Conservation (phyloP, 345 rosid genomes). For the Garcia nutans region DNA sequence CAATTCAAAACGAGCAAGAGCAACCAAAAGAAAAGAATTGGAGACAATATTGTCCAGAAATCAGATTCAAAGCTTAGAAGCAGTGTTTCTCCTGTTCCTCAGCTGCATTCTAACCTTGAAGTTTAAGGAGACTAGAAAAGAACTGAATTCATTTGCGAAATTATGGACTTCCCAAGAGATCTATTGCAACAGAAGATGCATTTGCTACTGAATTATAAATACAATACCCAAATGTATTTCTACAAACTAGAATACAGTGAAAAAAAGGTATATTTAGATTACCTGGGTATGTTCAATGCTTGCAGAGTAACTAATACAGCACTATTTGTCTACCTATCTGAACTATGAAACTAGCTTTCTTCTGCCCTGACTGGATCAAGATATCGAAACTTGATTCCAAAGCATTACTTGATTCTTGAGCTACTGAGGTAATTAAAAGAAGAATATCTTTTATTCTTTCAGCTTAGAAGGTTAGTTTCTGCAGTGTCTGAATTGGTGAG, state of each 20-base stretch:
- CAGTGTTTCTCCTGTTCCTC: too few species aligned
- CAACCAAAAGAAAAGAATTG: too few species aligned
- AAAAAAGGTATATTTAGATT: not conserved
- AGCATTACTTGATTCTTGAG: not conserved
- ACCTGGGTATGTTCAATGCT: not conserved
- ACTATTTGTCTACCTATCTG: not conserved
- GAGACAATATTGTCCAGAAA: too few species aligned
- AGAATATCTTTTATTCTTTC: not conserved
- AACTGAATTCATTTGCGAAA: not conserved
- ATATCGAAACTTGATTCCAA: conserved; percentile 7
- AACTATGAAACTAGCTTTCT: conserved; percentile 19
- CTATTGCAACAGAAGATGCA: not conserved
- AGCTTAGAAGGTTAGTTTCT: conserved; percentile 30
- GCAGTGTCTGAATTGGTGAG: conserved; percentile 13
- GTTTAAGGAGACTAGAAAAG: not conserved
- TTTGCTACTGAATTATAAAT: not conserved
- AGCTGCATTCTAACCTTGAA: not conserved
- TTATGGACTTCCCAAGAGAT: not conserved
- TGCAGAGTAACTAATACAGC: not conserved
- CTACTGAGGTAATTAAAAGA: not conserved
- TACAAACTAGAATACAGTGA: not conserved
- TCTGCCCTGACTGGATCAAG: not conserved
- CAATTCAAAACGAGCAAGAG: too few species aligned
- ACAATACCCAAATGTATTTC: not conserved
- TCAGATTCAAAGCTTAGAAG: too few species aligned